Conservation (phyloP, 257 asterid species). For the Solanum verrucosum region DNA sequence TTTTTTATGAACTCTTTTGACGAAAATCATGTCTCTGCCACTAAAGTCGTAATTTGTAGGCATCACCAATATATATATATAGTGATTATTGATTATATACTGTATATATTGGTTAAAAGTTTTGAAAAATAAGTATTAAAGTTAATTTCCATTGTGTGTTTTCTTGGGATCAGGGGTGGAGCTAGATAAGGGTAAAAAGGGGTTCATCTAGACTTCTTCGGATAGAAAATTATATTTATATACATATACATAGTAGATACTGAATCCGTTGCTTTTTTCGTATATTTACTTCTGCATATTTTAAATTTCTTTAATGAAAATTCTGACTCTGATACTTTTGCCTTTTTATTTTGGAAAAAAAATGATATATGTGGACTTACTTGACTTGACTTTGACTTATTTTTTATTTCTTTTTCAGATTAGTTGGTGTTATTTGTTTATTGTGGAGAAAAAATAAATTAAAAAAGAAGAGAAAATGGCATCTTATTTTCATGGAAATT, state of each 20-base stretch:
- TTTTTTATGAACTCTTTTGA: too few relatives aligned
- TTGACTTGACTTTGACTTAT: neutral
- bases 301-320: neutral
- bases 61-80: too few relatives aligned
- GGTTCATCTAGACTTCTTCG: neutral
- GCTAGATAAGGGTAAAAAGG: neutral
- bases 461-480: constrained; percentile 34
- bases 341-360: neutral
- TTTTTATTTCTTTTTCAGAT: neutral
- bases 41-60: neutral
- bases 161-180: neutral
- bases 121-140: neutral
- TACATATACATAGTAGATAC: neutral
- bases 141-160: neutral
- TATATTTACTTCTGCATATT: neutral
- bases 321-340: fast-evolving
- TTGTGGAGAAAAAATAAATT: neutral
- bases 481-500: constrained; percentile 76
- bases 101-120: neutral
- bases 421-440: constrained; percentile 15
- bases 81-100: neutral
- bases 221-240: neutral
- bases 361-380: neutral
- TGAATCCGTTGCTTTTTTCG: neutral
- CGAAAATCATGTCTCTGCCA: neutral